Conservation (phyloP, 2,329 filamentous ascomycete genomes). For the Clarireedia monteithiana region DNA sequence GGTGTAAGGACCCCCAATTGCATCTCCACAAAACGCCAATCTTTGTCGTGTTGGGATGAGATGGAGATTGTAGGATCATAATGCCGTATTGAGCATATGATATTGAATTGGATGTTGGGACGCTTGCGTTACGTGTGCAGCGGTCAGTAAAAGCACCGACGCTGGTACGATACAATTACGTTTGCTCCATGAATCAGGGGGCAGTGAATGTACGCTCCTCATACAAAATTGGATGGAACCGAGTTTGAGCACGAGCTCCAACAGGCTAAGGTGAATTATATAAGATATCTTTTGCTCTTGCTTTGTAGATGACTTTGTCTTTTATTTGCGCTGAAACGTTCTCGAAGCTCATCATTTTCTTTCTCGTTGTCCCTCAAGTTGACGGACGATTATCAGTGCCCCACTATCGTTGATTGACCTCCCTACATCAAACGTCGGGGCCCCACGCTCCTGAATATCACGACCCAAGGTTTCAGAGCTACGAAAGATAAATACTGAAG, state of each 20-base stretch:
- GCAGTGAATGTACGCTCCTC: background rate
- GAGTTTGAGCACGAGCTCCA: background rate
- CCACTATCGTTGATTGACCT: background rate
- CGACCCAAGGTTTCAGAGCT: background rate
- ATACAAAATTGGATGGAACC: background rate
- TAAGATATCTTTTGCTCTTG: background rate
- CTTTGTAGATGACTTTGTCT: background rate
- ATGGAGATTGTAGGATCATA: too few relatives aligned
- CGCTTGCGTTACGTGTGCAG: background rate
- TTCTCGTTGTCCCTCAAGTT: too few relatives aligned
- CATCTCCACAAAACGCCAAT: too few relatives aligned
- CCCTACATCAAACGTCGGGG: background rate
- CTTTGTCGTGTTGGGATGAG: too few relatives aligned
- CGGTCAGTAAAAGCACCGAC: conserved; percentile 5
- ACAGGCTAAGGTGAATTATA: background rate
- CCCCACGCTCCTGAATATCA: background rate
- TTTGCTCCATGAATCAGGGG: conserved; percentile 2
- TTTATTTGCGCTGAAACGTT: too few relatives aligned
- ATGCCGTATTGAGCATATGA: too few relatives aligned
- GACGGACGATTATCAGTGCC: background rate
- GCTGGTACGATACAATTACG: background rate
- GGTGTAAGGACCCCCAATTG: too few relatives aligned
- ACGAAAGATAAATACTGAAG: too few relatives aligned
- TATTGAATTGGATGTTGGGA: too few relatives aligned
- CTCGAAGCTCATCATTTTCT: background rate